phyloP scores from a whole-genome alignment of 2,329 filamentous ascomycete genomes.

The Ophiosphaerella narmari region DNA sequence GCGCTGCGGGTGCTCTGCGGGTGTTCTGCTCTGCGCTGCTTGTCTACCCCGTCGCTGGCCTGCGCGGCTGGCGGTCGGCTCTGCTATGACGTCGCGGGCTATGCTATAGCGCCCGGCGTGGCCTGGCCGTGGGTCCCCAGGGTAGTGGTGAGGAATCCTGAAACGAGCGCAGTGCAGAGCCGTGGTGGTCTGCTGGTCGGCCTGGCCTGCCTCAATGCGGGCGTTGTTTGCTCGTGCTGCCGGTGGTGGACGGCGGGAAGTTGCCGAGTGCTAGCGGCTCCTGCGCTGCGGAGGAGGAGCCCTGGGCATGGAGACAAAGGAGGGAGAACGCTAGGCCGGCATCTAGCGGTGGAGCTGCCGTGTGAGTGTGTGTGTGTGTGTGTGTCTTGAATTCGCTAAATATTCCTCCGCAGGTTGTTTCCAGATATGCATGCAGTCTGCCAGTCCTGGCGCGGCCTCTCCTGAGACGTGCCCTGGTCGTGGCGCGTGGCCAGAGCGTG shows the following conservation, averaged over 20 bases:
- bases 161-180: constrained; percentile 19
- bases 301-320: background rate
- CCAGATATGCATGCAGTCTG: constrained; percentile 1
- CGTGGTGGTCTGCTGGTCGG: no score
- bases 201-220: constrained; percentile 9
- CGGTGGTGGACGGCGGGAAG: constrained; percentile 20
- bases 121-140: no score
- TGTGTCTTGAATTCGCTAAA: no score
- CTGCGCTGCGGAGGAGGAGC: background rate
- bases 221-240: constrained; percentile 13
- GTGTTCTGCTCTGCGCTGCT: no score
- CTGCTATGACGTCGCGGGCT: background rate
- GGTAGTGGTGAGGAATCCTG: constrained; percentile 3
- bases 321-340: background rate
- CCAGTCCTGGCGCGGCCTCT: constrained; percentile 21
- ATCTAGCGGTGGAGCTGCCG: background rate
- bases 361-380: no score
- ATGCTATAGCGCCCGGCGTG: background rate
- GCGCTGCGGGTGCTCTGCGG: no score
- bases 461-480: constrained; percentile 30
- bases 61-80: constrained; percentile 11
- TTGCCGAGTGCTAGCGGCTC: constrained; percentile 19
- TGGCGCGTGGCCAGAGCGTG: constrained; percentile 11
- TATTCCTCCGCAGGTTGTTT: constrained; percentile 10
- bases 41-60: constrained; percentile 1